Evolutionary conservation across 176 grass and related monocot species (phyloP), one percentile per base, ranked within the genome.

Genomic region (Bromus sterilis): DNA sequence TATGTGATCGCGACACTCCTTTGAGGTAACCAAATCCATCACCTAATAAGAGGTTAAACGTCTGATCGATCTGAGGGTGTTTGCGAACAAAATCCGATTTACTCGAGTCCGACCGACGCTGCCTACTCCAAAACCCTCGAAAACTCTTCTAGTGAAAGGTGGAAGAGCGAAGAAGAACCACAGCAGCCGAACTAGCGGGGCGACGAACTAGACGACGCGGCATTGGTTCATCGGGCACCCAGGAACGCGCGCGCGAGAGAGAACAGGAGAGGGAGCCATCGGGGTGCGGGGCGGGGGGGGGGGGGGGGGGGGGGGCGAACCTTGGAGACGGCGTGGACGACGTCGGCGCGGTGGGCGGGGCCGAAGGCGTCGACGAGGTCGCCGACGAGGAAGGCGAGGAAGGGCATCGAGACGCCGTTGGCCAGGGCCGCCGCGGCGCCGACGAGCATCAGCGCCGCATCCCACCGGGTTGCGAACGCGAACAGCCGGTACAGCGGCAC

Each of bases 361-460:
- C 28, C 80, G 57, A 75, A 83, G 29, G 70, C 70, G 56, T 83
- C 80, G 69, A 86, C 78, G 39, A 86, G 67, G 37, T 80, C 84
- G 39, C 75, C 76, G n/a, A 86, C 49, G 84, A 86, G 76, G 76
- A 80, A 65, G 56, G 62, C 72, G 29, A 86, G 66, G 84, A 86
- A 79, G 51, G 84, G 84, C 65, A 86, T 80, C 42, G 67, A 63
- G 39, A 86, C 6, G 20, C 84, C 84, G 42, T 62, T 79, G 42
- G 31, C 56, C 40, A 80, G n/a, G 29, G 84, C 84, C 16, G 66
- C 84, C 3, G 29, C 16, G 31, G 74, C 40, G 23, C 84, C 67
- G 41, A 73, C 53, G 39, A 30, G 66, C 84, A 86, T 86, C 55
- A 86, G 55, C 29, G 28, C 51, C 29, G 28, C 41, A 67, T 86